A percentile compares a stretch with the other conserved stretches of the same genome.
These are phyloP conservation scores for Magnaporthales sp. DNA, from an alignment of 2,329 filamentous ascomycete species.

Conservation along the genomic window DNA sequence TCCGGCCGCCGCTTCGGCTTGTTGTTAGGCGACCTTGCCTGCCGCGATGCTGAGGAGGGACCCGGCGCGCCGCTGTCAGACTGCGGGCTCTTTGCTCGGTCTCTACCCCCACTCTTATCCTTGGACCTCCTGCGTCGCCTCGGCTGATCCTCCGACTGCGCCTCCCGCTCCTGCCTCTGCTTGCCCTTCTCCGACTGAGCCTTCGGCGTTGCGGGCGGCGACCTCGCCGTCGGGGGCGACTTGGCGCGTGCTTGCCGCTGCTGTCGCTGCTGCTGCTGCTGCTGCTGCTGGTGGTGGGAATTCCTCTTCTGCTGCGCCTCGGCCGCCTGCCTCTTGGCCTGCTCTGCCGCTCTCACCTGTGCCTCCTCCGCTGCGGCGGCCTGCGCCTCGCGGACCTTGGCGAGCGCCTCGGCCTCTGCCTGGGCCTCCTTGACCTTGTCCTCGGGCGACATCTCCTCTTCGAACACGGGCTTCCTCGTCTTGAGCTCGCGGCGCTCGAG, in stretches of 20 bases:
- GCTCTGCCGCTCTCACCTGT: background rate
- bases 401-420: background rate
- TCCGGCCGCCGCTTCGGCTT: background rate
- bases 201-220: background rate
- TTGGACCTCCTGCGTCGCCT: background rate
- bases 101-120: background rate
- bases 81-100: background rate
- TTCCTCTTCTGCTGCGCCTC: background rate
- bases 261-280: background rate
- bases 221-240: background rate
- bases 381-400: background rate
- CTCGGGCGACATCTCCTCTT: background rate
- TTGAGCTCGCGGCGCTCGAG: constrained; percentile 39
- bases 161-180: background rate
- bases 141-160: background rate
- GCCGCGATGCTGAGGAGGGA: background rate
- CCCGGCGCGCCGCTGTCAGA: background rate
- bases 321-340: background rate
- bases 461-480: constrained; percentile 4
- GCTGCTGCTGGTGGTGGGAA: background rate
- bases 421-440: background rate
- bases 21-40: background rate
- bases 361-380: background rate
- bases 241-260: background rate
- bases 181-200: background rate